Evolutionary conservation across 169 alveolate genomes (phyloP).

Genomic region (Plasmodium cynomolgi): DNA sequence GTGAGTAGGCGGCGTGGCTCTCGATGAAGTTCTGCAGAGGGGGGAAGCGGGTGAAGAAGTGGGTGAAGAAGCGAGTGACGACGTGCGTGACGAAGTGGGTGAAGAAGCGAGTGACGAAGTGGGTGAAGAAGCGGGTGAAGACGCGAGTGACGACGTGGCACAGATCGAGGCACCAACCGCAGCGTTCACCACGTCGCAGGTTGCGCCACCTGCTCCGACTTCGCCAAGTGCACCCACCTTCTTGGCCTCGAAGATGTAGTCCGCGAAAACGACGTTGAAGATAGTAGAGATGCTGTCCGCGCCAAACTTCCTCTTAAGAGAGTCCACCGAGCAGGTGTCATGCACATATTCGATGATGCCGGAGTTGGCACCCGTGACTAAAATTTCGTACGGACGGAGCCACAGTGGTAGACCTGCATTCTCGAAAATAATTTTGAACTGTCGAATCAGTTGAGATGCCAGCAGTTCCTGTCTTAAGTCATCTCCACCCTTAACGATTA

Average conservation of each 20-base stretch:
- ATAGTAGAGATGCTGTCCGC: conserved; percentile 82
- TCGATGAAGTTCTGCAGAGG: conserved; percentile 90
- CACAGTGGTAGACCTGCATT: conserved; percentile 92
- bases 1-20: conserved; percentile 96
- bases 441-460: conserved; percentile 95
- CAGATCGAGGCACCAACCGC: no score
- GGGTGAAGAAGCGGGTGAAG: not conserved
- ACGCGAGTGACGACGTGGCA: not conserved
- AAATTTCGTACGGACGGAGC: conserved; percentile 95
- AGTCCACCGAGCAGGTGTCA: conserved; percentile 86
- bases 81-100: not conserved
- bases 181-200: no score
- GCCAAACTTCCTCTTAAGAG: conserved; percentile 81
- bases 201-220: no score
- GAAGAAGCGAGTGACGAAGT: no score
- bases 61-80: not conserved
- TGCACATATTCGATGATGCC: conserved; percentile 90
- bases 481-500: conserved; percentile 96
- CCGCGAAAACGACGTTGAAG: conserved; percentile 80
- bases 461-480: conserved; percentile 96
- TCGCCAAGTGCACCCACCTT: conserved; percentile 17
- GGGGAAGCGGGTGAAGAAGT: not conserved
- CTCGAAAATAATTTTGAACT: conserved; percentile 90
- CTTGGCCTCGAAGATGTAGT: conserved; percentile 83
- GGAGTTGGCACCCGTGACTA: conserved; percentile 95